Conservation (phyloP, 495 filamentous ascomycete species). For the Pseudomonodictys pantanalensis region DNA sequence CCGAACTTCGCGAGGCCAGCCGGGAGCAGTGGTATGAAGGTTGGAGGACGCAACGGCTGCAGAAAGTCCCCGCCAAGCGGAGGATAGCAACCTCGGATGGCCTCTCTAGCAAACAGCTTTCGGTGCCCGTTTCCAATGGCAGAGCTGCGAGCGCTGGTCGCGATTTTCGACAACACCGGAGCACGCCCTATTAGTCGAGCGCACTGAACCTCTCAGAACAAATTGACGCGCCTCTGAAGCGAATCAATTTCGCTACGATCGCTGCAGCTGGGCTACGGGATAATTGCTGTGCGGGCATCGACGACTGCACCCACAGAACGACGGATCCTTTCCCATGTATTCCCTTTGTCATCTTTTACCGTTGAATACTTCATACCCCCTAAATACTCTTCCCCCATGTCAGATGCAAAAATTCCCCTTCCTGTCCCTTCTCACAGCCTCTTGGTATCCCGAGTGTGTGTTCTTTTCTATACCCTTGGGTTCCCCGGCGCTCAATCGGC, state of each 20-base stretch:
- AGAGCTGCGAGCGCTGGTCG: constrained; percentile 19
- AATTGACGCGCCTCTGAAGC: no score
- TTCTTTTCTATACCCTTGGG: no score
- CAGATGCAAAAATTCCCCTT: not conserved
- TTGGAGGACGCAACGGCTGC: constrained; percentile 77
- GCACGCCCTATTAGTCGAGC: constrained; percentile 9
- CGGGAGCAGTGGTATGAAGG: constrained; percentile 93
- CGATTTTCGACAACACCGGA: constrained; percentile 16
- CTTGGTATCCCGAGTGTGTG: no score
- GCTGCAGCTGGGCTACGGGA: no score
- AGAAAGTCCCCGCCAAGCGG: constrained; percentile 22
- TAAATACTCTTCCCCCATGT: not conserved
- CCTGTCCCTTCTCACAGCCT: not conserved
- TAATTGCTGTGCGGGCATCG: no score
- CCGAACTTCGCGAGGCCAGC: constrained; percentile 86
- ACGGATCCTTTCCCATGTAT: no score
- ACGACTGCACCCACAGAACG: no score
- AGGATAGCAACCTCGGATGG: constrained; percentile 22
- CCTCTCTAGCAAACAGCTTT: constrained; percentile 11
- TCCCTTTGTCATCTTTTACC: not conserved
- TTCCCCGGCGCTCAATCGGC: no score
- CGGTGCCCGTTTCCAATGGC: constrained; percentile 15
- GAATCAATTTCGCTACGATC: no score
- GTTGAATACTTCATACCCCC: not conserved
- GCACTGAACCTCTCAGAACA: no score